A percentile compares a stretch with the other conserved stretches of the same genome.
phyloP scores from a whole-genome alignment of 352 stramenopile species.

The Phytophthora macrochlamydospora region DNA sequence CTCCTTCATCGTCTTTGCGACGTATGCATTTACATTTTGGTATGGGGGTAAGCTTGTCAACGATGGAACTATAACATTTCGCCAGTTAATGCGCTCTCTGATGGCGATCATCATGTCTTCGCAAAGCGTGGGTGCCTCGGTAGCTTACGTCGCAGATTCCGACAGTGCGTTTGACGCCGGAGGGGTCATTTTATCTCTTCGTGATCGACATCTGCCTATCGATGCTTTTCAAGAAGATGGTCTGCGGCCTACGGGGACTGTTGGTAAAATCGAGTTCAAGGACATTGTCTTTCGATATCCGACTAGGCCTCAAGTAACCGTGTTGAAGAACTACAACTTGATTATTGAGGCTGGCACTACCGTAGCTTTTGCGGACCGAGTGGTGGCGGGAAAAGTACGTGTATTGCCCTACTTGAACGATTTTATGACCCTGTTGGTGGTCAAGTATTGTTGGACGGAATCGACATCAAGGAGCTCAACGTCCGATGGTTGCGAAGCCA shows the following conservation, averaged over 20 bases:
- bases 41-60: conserved; percentile 55
- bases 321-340: conserved; percentile 38
- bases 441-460: conserved; percentile 37
- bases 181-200: conserved; percentile 17
- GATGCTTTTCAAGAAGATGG: conserved; percentile 33
- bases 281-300: conserved; percentile 47
- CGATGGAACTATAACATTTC: conserved; percentile 40
- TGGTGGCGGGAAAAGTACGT: conserved; percentile 46
- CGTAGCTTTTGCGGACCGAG: conserved; percentile 40
- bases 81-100: conserved; percentile 44
- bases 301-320: conserved; percentile 32
- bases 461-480: conserved; percentile 43
- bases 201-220: conserved; percentile 20
- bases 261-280: conserved; percentile 40
- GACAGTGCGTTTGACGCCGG: conserved; percentile 28
- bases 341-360: conserved; percentile 36
- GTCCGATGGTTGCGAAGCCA: conserved; percentile 40
- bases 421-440: conserved; percentile 48
- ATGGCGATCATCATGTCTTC: conserved; percentile 57
- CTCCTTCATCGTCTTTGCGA: conserved; percentile 53
- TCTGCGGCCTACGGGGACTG: conserved; percentile 10
- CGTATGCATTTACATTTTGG: conserved; percentile 61
- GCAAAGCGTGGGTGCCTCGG: conserved; percentile 28
- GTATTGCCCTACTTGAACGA: conserved; percentile 40
- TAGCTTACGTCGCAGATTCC: conserved; percentile 31